These are phyloP conservation scores for Saccharomyces jurei DNA, from an alignment of 805 yeast genomes.

Conservation along the genomic window DNA sequence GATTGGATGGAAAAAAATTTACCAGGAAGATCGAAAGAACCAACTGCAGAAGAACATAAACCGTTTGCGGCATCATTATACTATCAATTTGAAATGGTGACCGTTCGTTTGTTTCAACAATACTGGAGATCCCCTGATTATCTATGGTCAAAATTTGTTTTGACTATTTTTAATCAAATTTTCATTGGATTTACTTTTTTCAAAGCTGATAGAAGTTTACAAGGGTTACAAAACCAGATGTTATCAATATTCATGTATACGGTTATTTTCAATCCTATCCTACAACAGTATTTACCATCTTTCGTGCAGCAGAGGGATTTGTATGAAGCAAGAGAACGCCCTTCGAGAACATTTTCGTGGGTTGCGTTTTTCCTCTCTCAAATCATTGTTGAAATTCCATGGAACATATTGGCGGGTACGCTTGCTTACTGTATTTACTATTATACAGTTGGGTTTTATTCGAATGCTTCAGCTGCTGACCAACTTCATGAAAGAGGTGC, in stretches of 20 bases:
- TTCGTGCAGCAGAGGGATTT: conserved; percentile 55
- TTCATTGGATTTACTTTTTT: conserved; percentile 65
- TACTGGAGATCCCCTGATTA: conserved; percentile 54
- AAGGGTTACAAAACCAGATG: conserved; percentile 71
- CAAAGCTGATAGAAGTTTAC: conserved; percentile 51
- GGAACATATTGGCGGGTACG: conserved; percentile 54
- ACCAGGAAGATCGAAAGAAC: conserved; percentile 29
- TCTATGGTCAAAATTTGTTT: conserved; percentile 45
- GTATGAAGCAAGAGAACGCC: conserved; percentile 67
- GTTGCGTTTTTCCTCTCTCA: conserved; percentile 52
- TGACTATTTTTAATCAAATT: conserved; percentile 42
- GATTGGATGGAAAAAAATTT: conserved; percentile 51
- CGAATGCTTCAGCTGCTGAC: conserved; percentile 48
- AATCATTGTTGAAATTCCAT: conserved; percentile 58
- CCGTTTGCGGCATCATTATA: conserved; percentile 37
- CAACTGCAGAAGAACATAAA: conserved; percentile 21
- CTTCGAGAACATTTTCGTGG: conserved; percentile 67
- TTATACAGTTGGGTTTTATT: conserved; percentile 63
- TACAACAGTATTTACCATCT: conserved; percentile 57
- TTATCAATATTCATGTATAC: conserved; percentile 58
- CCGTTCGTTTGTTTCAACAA: conserved; percentile 47
- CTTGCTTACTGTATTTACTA: conserved; percentile 56
- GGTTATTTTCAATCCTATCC: conserved; percentile 44
- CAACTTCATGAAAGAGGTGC: conserved; percentile 48
- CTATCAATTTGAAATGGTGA: conserved; percentile 36